Evolutionary conservation across 2,329 filamentous ascomycete genomes (phyloP), one percentile per base, ranked within the genome.

Genomic region (Xylaria sp.): DNA sequence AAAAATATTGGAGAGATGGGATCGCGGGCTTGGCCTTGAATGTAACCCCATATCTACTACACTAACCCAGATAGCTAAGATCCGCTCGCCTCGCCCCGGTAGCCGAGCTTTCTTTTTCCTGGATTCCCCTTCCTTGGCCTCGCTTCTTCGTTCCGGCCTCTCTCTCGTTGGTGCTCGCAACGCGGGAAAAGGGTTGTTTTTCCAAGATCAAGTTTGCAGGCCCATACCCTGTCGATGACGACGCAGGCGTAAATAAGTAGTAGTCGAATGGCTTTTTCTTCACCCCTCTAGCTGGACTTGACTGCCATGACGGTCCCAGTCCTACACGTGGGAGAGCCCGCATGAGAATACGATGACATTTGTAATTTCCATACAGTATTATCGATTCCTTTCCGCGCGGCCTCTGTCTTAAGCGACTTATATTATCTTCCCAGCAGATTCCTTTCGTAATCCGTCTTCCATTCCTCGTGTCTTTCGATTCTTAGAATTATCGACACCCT

Each of bases 271-370:
- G 9, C 15, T 37, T 54, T 18, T 58, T 55, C 8, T 50, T 50
- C 28, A 28, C 28, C 28, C 5, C 2, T 50, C 15, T 48, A 12
- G 28, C 52, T 55, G 31, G 10, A 37, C 37, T 58, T 52, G 54
- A 28, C 28, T 56, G 44, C 52, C 44, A 48, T 55, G 18, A 52
- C 59, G 46, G 52, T 20, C 46, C 51, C 37, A 56, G 20, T 48
- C 55, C 10, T 34, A 51, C 65, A 57, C 61, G 66, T 68, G 66
- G 54, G 41, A 18, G 13, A 37, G 48, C 20, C 54, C 61, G 48
- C 60, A 68, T 68, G 66, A 65, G 55, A 41, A 60, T 55, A 39
- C 39, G 20, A 34, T 23, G 48, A 37, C 39, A 64, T 67, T 65
- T 60, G 66, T 55, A 59, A 68, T 65, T 60, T 61, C 31, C 50